These are phyloP conservation scores for Coemansia sp. DNA, from an alignment of 192 early-diverging fungal genomes.

Conservation along the genomic window DNA sequence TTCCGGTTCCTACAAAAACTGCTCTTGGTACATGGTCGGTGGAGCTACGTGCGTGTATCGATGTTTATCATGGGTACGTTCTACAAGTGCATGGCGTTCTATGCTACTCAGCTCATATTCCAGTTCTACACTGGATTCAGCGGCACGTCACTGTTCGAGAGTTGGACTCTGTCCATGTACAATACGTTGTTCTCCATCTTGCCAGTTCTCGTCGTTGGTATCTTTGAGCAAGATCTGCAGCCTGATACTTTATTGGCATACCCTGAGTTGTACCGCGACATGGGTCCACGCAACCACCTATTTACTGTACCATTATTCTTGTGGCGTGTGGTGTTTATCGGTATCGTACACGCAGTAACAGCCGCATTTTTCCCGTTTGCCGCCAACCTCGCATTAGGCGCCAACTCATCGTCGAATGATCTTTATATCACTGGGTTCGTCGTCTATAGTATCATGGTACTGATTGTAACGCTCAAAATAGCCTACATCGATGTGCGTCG, in stretches of 20 bases:
- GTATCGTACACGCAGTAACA: constrained; percentile 54
- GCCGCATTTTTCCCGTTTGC: constrained; percentile 48
- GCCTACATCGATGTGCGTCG: constrained; percentile 71
- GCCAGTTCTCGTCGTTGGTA: constrained; percentile 76
- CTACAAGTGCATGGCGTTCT: constrained; percentile 86
- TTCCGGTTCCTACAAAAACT: constrained; percentile 83
- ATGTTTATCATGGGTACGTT: constrained; percentile 85
- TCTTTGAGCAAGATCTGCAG: constrained; percentile 84
- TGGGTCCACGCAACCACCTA: constrained; percentile 53
- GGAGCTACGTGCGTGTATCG: constrained; percentile 83
- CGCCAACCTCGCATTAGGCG: constrained; percentile 26
- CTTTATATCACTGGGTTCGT: constrained; percentile 61
- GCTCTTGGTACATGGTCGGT: constrained; percentile 86
- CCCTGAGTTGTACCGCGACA: constrained; percentile 73
- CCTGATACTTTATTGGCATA: constrained; percentile 63
- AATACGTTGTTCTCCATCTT: constrained; percentile 83
- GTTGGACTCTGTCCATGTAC: constrained; percentile 80
- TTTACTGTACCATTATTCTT: constrained; percentile 52
- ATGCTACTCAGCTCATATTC: constrained; percentile 73
- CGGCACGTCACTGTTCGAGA: constrained; percentile 74
- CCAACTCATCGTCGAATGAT: constrained; percentile 48
- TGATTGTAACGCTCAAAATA: constrained; percentile 72
- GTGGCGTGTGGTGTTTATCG: constrained; percentile 56
- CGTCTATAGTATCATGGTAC: constrained; percentile 63
- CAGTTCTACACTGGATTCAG: constrained; percentile 78